phyloP scores from a whole-genome alignment of 495 filamentous ascomycete genomes.

The Xylaria flabelliformis region DNA sequence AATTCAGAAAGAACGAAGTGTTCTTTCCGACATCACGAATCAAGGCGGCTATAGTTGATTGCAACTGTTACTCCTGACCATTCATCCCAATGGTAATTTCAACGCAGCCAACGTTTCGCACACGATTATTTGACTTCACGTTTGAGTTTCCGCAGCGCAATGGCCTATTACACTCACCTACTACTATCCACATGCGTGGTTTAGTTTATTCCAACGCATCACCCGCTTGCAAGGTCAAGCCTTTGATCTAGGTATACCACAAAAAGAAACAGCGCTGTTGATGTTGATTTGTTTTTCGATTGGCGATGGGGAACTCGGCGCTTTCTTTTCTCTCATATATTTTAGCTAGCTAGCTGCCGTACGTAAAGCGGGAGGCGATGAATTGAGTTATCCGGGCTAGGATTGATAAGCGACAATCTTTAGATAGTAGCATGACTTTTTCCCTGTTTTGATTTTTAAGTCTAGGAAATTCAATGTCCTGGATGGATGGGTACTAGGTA shows the following conservation, averaged over 20 bases:
- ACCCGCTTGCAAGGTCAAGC: conserved; percentile 23
- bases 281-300: background rate
- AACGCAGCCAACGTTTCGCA: background rate
- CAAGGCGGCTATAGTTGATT: too few species aligned
- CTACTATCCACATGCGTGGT: background rate
- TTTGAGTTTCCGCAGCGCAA: background rate
- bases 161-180: background rate
- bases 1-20: background rate
- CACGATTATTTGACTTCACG: background rate
- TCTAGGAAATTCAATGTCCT: background rate
- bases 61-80: too few species aligned
- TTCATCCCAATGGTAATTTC: background rate
- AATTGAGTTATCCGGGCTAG: background rate
- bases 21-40: background rate
- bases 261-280: background rate
- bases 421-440: background rate
- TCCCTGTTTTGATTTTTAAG: background rate
- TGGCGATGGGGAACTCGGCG: background rate
- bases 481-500: background rate
- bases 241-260: background rate
- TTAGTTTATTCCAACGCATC: background rate
- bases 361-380: background rate
- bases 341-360: background rate
- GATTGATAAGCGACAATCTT: conserved; percentile 12
- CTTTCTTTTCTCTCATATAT: background rate